Conservation (phyloP, 352 stramenopile genomes). For the Phytophthora citricola region DNA sequence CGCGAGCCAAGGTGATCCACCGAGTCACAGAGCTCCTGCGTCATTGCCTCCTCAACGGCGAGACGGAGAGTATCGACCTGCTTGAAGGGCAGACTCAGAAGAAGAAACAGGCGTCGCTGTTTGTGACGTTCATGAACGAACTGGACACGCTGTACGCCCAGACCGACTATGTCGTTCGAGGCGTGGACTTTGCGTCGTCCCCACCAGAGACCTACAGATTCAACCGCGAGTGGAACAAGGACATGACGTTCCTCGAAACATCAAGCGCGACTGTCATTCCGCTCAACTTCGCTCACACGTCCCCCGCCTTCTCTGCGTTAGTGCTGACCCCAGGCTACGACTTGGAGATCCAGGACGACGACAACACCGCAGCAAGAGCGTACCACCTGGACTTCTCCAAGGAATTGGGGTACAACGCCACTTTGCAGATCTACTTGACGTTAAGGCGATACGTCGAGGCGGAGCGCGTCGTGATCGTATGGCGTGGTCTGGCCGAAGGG, state of each 20-base stretch:
- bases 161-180: conserved; percentile 15
- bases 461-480: conserved; percentile 52
- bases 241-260: conserved; percentile 5
- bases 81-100: no score
- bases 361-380: not conserved
- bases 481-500: conserved; percentile 43
- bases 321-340: not conserved
- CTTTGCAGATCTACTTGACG: conserved; percentile 17
- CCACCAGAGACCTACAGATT: conserved; percentile 2
- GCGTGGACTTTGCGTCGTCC: not conserved
- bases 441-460: conserved; percentile 44
- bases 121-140: conserved; percentile 21
- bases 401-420: not conserved
- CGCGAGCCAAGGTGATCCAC: conserved; percentile 7
- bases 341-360: not conserved
- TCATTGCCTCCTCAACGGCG: not conserved
- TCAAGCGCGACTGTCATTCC: conserved; percentile 10
- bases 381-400: not conserved
- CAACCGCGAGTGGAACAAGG: not conserved
- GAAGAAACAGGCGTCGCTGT: conserved; percentile 1
- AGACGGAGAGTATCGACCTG: not conserved
- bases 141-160: conserved; percentile 18
- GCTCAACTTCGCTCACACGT: conserved; percentile 1
- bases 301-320: not conserved
- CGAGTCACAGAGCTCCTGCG: conserved; percentile 10